Percentiles rank a stretch among this genome's conserved stretches.
Conservation (phyloP, 169 alveolate genomes). For the Plasmodium reichenowi region DNA sequence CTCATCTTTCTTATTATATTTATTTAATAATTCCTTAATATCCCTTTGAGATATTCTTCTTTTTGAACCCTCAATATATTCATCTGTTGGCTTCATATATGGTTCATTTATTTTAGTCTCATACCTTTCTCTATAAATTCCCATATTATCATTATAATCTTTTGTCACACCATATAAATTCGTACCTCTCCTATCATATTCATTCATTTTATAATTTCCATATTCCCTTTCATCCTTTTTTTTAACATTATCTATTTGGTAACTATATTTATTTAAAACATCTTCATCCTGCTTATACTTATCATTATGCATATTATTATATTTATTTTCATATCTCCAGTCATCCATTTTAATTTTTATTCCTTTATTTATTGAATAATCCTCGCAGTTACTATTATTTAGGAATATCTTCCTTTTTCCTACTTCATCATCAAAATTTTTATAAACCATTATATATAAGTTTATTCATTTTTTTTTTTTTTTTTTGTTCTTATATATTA, state of each 20-base stretch:
- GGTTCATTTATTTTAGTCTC: conserved; percentile 1
- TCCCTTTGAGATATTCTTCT: conserved; percentile 23
- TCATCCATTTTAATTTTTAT: neutral
- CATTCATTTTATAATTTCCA: neutral
- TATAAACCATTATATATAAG: conserved; percentile 22
- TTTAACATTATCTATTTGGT: conserved; percentile 1
- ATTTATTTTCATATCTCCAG: neutral
- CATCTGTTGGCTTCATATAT: neutral
- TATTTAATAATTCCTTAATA: conserved; percentile 23
- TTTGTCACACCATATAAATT: neutral
- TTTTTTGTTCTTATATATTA: neutral
- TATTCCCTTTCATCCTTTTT: conserved; percentile 15
- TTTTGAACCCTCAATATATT: conserved; percentile 6
- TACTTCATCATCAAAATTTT: neutral
- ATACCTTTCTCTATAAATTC: neutral
- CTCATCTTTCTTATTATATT: conserved; percentile 22
- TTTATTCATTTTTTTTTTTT: conserved; percentile 1
- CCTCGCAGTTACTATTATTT: neutral
- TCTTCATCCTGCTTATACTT: too few relatives aligned
- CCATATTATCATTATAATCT: neutral
- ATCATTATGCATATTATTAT: neutral
- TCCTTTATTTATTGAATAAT: too few relatives aligned
- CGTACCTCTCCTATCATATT: too few relatives aligned
- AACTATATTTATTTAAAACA: neutral
- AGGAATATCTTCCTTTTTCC: neutral